Evolutionary conservation across 768 basidiomycete species (phyloP).

Genomic region (Cytidiella melzeri): DNA sequence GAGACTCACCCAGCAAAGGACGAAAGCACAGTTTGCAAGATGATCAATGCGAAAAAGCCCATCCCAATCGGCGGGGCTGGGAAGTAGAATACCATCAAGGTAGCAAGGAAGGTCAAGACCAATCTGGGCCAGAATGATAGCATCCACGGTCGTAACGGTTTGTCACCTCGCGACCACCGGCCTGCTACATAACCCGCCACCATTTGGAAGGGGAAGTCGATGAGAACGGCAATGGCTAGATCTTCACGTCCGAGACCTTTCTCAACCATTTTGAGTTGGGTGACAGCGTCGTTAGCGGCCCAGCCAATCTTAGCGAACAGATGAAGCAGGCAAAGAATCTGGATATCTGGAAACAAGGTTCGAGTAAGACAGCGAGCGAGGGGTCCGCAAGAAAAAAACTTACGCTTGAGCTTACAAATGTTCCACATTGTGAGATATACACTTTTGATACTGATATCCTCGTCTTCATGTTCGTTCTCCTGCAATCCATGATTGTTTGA

Average conservation of each 20-base stretch:
- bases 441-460: conserved; percentile 84
- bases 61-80: conserved; percentile 68
- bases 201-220: conserved; percentile 98
- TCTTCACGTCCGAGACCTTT: conserved; percentile 96
- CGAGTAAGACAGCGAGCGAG: neutral
- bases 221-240: conserved; percentile 87
- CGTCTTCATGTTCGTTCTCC: conserved; percentile 70
- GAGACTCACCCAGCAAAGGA: conserved; percentile 76
- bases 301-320: conserved; percentile 92
- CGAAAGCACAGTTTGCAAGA: conserved; percentile 74
- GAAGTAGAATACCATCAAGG: conserved; percentile 78
- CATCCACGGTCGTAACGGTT: conserved; percentile 82
- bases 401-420: conserved; percentile 88
- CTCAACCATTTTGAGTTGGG: conserved; percentile 90
- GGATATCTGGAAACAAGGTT: conserved; percentile 59
- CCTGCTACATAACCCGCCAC: conserved; percentile 92
- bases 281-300: conserved; percentile 88
- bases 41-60: conserved; percentile 75
- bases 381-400: conserved; percentile 20
- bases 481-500: conserved; percentile 23
- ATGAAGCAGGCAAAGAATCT: conserved; percentile 80
- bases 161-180: conserved; percentile 79
- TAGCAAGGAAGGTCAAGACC: conserved; percentile 62
- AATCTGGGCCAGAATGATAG: conserved; percentile 88
- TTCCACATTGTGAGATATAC: conserved; percentile 95